Percentiles rank a stretch among this genome's conserved stretches.
These are phyloP conservation scores for cucumber (Cucumis sativus) DNA, from an alignment of 306 rosid species.

Conservation along the genomic window DNA sequence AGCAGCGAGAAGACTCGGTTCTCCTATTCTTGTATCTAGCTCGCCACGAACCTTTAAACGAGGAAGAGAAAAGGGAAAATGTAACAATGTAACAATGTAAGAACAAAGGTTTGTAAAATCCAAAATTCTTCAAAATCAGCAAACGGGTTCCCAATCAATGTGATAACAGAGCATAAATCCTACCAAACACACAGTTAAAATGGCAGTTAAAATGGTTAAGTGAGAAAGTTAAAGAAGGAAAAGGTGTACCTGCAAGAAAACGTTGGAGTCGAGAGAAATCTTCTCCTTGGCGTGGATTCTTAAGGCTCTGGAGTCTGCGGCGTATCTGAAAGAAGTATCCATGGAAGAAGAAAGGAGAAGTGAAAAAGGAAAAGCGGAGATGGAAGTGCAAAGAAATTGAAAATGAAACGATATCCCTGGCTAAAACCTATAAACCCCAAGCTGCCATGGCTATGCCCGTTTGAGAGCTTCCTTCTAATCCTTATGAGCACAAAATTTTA, in stretches of 20 bases:
- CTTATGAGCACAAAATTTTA: background rate
- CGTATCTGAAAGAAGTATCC: conserved; percentile 81
- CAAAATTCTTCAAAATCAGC: background rate
- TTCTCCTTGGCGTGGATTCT: conserved; percentile 67
- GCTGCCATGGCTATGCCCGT: background rate
- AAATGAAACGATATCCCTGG: background rate
- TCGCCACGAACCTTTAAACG: conserved; percentile 57
- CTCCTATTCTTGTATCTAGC: conserved; percentile 64
- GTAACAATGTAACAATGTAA: background rate
- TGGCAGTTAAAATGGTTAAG: no score
- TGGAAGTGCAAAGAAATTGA: background rate
- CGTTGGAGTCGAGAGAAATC: conserved; percentile 48
- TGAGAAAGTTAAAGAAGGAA: background rate
- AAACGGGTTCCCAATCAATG: background rate
- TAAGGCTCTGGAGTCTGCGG: conserved; percentile 50
- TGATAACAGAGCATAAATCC: no score
- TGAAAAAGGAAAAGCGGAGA: background rate
- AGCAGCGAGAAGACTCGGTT: conserved; percentile 35
- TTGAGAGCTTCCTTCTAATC: background rate
- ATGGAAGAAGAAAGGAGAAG: conserved; percentile 13
- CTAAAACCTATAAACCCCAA: background rate
- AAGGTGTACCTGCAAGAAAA: conserved; percentile 48
- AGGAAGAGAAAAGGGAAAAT: background rate
- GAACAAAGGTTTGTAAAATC: background rate
- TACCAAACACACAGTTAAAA: no score